These are phyloP conservation scores for Phytomonas francai DNA, from an alignment of 208 protist genomes.

Conservation along the genomic window DNA sequence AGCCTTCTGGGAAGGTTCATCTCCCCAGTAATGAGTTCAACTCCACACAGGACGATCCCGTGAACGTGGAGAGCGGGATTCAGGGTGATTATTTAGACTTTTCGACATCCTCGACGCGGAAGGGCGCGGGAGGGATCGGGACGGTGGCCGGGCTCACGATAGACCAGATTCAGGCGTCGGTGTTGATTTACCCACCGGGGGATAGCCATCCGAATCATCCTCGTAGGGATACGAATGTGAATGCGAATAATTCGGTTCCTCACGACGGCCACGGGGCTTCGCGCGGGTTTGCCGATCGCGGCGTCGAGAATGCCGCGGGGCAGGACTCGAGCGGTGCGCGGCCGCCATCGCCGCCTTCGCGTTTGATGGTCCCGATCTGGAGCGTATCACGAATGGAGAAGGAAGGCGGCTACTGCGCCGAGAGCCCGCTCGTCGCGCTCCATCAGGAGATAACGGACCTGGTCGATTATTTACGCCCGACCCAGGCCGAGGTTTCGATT, in stretches of 20 bases:
- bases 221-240: no score
- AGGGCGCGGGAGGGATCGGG: neutral
- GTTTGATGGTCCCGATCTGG: constrained; percentile 27
- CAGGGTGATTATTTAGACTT: neutral
- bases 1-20: no score
- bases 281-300: neutral
- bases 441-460: constrained; percentile 84
- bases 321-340: no score
- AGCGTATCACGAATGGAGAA: constrained; percentile 23
- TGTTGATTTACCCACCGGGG: neutral
- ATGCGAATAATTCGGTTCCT: no score
- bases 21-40: no score
- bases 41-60: no score
- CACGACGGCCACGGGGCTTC: neutral
- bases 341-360: neutral
- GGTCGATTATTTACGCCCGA: constrained; percentile 68
- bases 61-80: neutral
- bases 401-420: constrained; percentile 41
- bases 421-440: constrained; percentile 51
- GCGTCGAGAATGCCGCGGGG: no score
- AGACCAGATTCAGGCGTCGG: neutral
- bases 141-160: neutral
- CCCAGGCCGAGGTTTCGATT: constrained; percentile 72
- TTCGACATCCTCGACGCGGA: neutral
- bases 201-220: neutral